These are phyloP conservation scores for Sphagnum contortum DNA, from an alignment of 225 moss, liverwort and hornwort genomes.

Conservation along the genomic window DNA sequence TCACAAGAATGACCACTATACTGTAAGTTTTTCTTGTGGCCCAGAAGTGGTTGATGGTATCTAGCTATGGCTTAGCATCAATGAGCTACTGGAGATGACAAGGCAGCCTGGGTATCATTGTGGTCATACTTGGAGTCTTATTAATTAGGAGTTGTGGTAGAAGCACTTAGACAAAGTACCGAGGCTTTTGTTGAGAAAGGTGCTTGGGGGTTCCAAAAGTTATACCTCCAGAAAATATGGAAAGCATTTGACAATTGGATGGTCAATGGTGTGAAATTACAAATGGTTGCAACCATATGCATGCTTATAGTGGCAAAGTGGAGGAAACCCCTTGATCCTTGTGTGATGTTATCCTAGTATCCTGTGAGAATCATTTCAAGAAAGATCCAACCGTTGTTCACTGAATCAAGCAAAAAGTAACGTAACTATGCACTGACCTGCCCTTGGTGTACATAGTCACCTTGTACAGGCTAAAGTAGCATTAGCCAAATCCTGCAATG, in stretches of 20 bases:
- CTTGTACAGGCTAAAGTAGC: too few species aligned
- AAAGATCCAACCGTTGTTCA: conserved; percentile 61
- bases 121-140: background rate
- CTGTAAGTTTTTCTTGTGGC: conserved; percentile 14
- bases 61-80: too few species aligned
- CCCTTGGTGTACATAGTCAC: too few species aligned
- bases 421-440: background rate
- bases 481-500: too few species aligned
- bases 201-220: background rate
- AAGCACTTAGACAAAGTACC: background rate
- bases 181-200: background rate
- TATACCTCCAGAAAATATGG: background rate
- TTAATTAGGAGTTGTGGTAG: background rate
- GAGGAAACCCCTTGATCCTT: conserved; percentile 83
- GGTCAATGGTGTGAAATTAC: conserved; percentile 14
- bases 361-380: conserved; percentile 66
- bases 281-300: conserved; percentile 89
- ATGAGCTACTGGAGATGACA: background rate
- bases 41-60: too few species aligned
- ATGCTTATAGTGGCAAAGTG: conserved; percentile 96
- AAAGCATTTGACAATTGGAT: background rate
- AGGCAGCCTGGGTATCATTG: background rate
- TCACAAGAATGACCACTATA: conserved; percentile 44
- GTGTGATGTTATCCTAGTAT: conserved; percentile 66
- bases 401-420: conserved; percentile 67